Evolutionary conservation across 129 eudicot genomes (phyloP), one percentile per base, ranked within the genome.

Genomic region (Flaveria bidentis): DNA sequence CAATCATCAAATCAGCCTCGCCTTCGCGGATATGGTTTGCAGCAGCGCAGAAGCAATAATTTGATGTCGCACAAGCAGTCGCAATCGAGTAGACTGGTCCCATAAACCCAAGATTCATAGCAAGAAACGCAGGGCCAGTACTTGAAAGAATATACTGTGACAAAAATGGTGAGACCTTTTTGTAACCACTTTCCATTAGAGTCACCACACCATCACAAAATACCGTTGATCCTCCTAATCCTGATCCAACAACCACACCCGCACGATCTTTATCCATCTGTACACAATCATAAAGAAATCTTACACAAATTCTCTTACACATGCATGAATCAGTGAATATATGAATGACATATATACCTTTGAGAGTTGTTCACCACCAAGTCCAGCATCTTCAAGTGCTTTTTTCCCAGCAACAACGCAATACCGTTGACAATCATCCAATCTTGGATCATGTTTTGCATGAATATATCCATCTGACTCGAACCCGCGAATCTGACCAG

Each of bases 321-420:
- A 71, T 22, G 26, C 62, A 71, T 20, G 49, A 71, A 2, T 49
- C 17, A 7, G 26, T 2, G 9, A 71, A 44, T 16, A 14, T 0
- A 18, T 13, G 20, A 69, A 28, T 26, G 20, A 69, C 42, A 17
- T 47, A 44, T n/a, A 30, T 16, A 92, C 96, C 93, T 76, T 86
- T 14, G 73, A 60, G 3, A 82, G 74, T 16, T 80, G 72, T 58
- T 86, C 84, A 9, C 70, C 84, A 4, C 86, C 95, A 57, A 93
- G 92, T 75, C 78, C 83, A 14, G 98, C 96, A 78, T 76, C 64
- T 18, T 88, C 94, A 18, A 92, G 94, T 4, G 96, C 95, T 66
- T 85, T 90, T 80, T 93, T 93, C 25, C 96, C 98, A 0, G 96
- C 96, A 71, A 93, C 89, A 82, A 90, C 73, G 81, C 89, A 86